A percentile compares a stretch with the other conserved stretches of the same genome.
Evolutionary conservation across 345 rosid species (phyloP).

Genomic region (Schrenkiella parvula): DNA sequence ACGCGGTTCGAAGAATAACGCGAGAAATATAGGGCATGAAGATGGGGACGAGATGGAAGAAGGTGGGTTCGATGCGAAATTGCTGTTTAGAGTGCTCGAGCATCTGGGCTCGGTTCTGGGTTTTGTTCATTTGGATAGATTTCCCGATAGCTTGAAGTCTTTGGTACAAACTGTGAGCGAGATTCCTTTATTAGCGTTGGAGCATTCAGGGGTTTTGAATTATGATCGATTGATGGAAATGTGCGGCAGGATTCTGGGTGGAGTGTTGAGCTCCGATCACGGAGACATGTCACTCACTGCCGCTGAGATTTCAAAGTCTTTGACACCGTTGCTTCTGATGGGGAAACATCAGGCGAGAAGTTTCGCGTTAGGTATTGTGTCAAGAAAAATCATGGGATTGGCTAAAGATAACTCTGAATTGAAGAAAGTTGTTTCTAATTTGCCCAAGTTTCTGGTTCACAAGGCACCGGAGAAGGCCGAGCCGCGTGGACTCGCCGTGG

Average conservation of each 20-base stretch:
- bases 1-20: constrained; percentile 14
- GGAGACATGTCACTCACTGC: constrained; percentile 63
- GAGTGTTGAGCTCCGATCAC: constrained; percentile 54
- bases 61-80: constrained; percentile 38
- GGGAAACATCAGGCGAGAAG: constrained; percentile 63
- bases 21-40: constrained; percentile 15
- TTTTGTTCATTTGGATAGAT: constrained; percentile 71
- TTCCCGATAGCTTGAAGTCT: constrained; percentile 75
- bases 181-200: constrained; percentile 48
- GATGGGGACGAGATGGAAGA: constrained; percentile 33
- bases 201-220: constrained; percentile 29
- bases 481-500: constrained; percentile 75
- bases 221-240: constrained; percentile 42
- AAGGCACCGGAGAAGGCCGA: constrained; percentile 95
- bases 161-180: constrained; percentile 65
- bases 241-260: constrained; percentile 51
- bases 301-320: constrained; percentile 61
- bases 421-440: constrained; percentile 53
- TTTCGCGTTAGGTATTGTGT: constrained; percentile 61
- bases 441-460: constrained; percentile 59
- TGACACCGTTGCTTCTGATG: constrained; percentile 54
- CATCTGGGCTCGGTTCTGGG: constrained; percentile 48
- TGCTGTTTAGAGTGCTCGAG: constrained; percentile 44
- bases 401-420: constrained; percentile 41
- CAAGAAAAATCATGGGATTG: constrained; percentile 34